phyloP scores from a whole-genome alignment of 140 eudicot genomes.

The Oenanthe javanica region DNA sequence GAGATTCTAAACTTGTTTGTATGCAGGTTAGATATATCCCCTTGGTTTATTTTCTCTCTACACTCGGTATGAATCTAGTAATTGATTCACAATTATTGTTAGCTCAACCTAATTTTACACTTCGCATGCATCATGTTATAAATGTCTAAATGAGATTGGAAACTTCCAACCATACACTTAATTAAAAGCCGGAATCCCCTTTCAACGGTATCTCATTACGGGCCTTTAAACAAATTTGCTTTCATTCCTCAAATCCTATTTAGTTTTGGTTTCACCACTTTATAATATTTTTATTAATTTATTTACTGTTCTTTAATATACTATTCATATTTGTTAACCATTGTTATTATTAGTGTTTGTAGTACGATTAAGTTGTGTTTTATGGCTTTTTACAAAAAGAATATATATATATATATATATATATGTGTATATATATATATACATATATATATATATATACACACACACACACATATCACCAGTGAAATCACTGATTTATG shows the following conservation, averaged over 20 bases:
- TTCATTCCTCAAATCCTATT: not conserved
- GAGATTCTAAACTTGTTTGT: conserved; percentile 88
- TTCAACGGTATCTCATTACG: not conserved
- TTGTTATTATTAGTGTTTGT: not conserved
- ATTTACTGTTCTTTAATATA: too few relatives aligned
- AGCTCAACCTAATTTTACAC: not conserved
- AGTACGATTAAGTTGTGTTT: not conserved
- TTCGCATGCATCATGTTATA: not conserved
- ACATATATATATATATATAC: too few relatives aligned
- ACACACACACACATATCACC: too few relatives aligned
- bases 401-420: too few relatives aligned
- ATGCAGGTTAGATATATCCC: conserved; percentile 50
- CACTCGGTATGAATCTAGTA: not conserved
- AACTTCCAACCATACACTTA: not conserved
- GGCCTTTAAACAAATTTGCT: not conserved
- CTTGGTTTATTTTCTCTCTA: not conserved
- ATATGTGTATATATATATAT: too few relatives aligned
- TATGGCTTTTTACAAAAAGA: not conserved
- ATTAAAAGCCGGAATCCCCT: not conserved
- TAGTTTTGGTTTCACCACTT: not conserved
- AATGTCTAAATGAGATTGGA: not conserved
- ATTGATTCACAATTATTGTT: not conserved
- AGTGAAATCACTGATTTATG: too few relatives aligned
- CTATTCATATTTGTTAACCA: not conserved
- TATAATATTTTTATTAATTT: too few relatives aligned